These are phyloP conservation scores for Cystofilobasidium bisporidii DNA, from an alignment of 768 basidiomycete species.

Conservation along the genomic window DNA sequence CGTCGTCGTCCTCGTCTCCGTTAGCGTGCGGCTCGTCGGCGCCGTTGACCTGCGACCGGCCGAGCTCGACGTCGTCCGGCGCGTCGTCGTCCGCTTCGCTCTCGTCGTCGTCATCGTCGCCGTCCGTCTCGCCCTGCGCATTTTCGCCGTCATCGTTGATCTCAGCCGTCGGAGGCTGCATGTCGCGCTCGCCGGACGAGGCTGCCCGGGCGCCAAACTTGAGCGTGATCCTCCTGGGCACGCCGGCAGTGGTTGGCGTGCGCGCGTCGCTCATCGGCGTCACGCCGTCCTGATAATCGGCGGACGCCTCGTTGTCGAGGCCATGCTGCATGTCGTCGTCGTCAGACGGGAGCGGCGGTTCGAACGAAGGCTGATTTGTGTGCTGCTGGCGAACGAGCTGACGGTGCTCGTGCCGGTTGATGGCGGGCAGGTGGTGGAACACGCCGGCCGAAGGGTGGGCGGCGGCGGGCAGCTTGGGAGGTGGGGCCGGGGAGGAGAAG, in stretches of 20 bases:
- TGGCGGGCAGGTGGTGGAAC: too few relatives aligned
- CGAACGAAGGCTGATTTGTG: not conserved
- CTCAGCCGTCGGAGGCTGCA: not conserved
- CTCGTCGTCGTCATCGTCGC: not conserved
- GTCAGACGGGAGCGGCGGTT: not conserved
- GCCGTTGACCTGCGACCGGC: not conserved
- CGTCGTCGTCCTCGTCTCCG: not conserved
- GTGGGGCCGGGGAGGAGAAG: not conserved
- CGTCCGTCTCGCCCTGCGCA: not conserved
- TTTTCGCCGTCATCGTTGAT: not conserved
- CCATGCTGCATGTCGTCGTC: not conserved
- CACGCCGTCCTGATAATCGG: too few relatives aligned
- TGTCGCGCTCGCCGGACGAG: too few relatives aligned
- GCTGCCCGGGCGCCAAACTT: too few relatives aligned
- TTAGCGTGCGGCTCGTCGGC: not conserved
- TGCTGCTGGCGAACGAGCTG: too few relatives aligned
- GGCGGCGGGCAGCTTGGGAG: not conserved
- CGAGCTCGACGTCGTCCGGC: not conserved
- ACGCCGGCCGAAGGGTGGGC: not conserved
- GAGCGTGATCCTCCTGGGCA: not conserved
- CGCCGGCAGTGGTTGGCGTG: not conserved
- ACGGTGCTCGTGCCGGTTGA: too few relatives aligned
- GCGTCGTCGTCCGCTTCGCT: not conserved
- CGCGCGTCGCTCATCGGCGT: too few relatives aligned
- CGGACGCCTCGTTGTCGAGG: too few relatives aligned